These are phyloP conservation scores for Cyberlindnera maritima DNA, from an alignment of 805 yeast species.

Conservation along the genomic window DNA sequence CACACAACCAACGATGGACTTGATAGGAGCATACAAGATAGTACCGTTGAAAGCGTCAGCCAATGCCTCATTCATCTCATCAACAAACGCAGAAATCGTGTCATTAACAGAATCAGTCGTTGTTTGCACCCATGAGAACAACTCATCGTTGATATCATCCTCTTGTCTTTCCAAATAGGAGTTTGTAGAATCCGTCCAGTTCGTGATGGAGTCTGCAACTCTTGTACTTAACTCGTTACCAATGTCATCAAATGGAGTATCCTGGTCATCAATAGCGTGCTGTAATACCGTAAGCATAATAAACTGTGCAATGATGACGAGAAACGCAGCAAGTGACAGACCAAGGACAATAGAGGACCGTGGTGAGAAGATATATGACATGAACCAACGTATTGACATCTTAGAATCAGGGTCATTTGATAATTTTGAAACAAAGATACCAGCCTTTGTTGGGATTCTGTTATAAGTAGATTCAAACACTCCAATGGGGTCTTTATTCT, in stretches of 20 bases:
- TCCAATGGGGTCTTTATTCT: slow-evolving; percentile 17
- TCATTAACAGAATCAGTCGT: slow-evolving; percentile 57
- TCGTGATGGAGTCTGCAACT: slow-evolving; percentile 33
- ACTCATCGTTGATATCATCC: slow-evolving; percentile 51
- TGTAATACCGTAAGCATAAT: slow-evolving; percentile 37
- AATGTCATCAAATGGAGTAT: slow-evolving; percentile 17
- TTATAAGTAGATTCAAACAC: slow-evolving; percentile 24
- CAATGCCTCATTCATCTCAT: slow-evolving; percentile 56
- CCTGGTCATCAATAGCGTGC: slow-evolving; percentile 10
- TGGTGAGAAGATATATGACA: slow-evolving; percentile 46
- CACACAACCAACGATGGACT: slow-evolving; percentile 72
- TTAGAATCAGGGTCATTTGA: slow-evolving; percentile 12
- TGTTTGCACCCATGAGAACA: slow-evolving; percentile 63
- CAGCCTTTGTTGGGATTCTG: slow-evolving; percentile 24
- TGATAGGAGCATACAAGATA: slow-evolving; percentile 58
- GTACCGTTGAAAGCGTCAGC: slow-evolving; percentile 65
- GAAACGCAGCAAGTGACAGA: slow-evolving; percentile 55
- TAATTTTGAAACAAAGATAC: slow-evolving; percentile 12
- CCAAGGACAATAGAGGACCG: slow-evolving; percentile 49
- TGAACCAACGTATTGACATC: slow-evolving; percentile 34
- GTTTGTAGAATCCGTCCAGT: slow-evolving; percentile 61
- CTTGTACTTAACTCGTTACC: slow-evolving; percentile 14
- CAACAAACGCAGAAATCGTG: slow-evolving; percentile 57
- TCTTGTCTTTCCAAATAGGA: slow-evolving; percentile 47
- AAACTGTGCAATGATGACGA: slow-evolving; percentile 53